Evolutionary conservation across 1,284 basidiomycete species (phyloP).

Genomic region (Ganoderma meredithae): DNA sequence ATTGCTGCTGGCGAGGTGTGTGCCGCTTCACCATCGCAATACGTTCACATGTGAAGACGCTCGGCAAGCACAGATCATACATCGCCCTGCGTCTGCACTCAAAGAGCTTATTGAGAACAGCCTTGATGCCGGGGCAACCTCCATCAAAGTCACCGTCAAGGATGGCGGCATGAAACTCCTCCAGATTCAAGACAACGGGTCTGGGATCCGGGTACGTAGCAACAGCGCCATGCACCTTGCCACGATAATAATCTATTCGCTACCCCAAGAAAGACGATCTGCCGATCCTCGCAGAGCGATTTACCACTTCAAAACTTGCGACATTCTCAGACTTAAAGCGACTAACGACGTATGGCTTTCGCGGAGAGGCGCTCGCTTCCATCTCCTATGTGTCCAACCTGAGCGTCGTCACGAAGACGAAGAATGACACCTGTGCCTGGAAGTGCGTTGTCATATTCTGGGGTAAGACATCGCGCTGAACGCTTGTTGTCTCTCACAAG

Average conservation of each 20-base stretch:
- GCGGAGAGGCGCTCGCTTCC: conserved; percentile 96
- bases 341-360: conserved; percentile 95
- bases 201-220: conserved; percentile 82
- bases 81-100: conserved; percentile 93
- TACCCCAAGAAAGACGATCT: conserved; percentile 71
- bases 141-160: conserved; percentile 89
- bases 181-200: conserved; percentile 97
- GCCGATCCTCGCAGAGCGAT: conserved; percentile 91
- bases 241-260: conserved; percentile 6
- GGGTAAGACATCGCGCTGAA: neutral
- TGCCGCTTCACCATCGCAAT: neutral
- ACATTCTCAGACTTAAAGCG: conserved; percentile 87
- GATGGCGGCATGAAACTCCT: conserved; percentile 96
- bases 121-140: conserved; percentile 91
- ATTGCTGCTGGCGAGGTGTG: conserved; percentile 84
- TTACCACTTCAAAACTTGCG: conserved; percentile 94
- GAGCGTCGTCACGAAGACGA: conserved; percentile 90
- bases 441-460: conserved; percentile 62
- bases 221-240: neutral
- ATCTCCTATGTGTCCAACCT: conserved; percentile 95
- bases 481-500: conserved; percentile 48
- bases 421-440: conserved; percentile 84
- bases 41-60: neutral
- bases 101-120: conserved; percentile 98
- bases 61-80: conserved; percentile 81